Evolutionary conservation across 1,284 basidiomycete species (phyloP), one percentile per base, ranked within the genome.

Genomic region (Ceratobasidium theobromae): DNA sequence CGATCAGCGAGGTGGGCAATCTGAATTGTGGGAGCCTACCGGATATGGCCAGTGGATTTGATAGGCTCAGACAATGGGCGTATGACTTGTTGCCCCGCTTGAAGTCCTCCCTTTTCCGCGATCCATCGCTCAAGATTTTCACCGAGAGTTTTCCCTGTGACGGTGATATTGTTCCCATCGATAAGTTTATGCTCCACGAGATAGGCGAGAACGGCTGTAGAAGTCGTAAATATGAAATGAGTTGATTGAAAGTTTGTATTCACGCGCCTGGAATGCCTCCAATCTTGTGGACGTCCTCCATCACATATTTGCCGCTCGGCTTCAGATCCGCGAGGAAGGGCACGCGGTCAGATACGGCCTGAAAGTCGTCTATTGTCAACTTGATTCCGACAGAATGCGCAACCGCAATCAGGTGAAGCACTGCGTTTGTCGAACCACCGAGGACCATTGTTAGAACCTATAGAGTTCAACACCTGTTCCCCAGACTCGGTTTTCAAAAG

Each of bases 371-470:
- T 53, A 96, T 81, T 11, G 83, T 84, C 66, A 96, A 81, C 49
- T 84, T 82, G 75, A 96, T 87, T 30, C 92, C 92, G 46, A 91
- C 91, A 1, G 91, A 89, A 74, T 92, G 91, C 0, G 94, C 93
- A 70, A 96, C 86, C 35, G 93, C 94, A 72, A 95, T 90, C 69
- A 96, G 79, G 76, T 96, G 93, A 28, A 96, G 78, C 23, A 96
- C 94, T 40, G 92, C 93, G 74, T 96, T 96, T 43, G 93, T 96
- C 12, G 93, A 95, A 45, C 93, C 93, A 60, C 93, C 96, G 30
- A 98, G 84, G 72, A 95, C 89, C 90, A 98, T 96, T 14, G 91
- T 93, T 57, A 98, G 78, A 28, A 90, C 90, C 92, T 92, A 73
- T 43, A 55, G 40, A 38, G 16, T 25, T 66, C 52, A 30, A 53